Evolutionary conservation across 192 early-diverging fungal species (phyloP).

Genomic region (Geranomyces michiganensis): DNA sequence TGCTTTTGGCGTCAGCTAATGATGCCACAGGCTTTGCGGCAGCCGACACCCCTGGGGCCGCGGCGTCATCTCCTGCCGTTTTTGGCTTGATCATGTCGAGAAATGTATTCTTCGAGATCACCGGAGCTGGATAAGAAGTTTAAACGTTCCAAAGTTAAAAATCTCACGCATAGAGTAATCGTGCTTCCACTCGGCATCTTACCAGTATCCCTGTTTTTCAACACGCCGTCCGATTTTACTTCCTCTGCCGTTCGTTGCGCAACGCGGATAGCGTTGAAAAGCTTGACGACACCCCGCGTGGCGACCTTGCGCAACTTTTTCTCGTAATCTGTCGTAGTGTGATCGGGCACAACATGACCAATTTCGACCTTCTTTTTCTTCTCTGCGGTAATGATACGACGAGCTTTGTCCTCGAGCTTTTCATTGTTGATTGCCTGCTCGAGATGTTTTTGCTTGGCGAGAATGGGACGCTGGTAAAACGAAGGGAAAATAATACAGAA

Average conservation of each 20-base stretch:
- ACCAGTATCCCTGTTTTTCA: constrained; percentile 33
- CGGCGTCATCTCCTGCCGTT: constrained; percentile 4
- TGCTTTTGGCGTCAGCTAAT: neutral
- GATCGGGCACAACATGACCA: constrained; percentile 76
- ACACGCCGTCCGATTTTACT: constrained; percentile 55
- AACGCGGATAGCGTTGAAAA: constrained; percentile 91
- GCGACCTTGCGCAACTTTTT: constrained; percentile 87
- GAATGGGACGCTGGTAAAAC: constrained; percentile 66
- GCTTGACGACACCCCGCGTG: constrained; percentile 88
- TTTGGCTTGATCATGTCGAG: constrained; percentile 31
- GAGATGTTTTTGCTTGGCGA: constrained; percentile 78
- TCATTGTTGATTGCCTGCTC: constrained; percentile 84
- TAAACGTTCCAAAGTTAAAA: too few relatives aligned
- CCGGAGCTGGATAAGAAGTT: constrained; percentile 3
- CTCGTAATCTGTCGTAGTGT: constrained; percentile 81
- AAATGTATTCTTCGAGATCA: constrained; percentile 35
- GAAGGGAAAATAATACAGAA: neutral
- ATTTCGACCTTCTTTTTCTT: constrained; percentile 65
- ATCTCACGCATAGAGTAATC: too few relatives aligned
- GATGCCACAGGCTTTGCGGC: too few relatives aligned
- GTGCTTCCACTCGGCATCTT: too few relatives aligned
- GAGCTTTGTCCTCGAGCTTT: constrained; percentile 82
- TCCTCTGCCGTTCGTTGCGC: constrained; percentile 82
- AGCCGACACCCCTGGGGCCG: too few relatives aligned
- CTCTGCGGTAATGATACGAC: constrained; percentile 72